These are phyloP conservation scores for Neoboletus subvelutipes DNA, from an alignment of 768 basidiomycete species.

Conservation along the genomic window DNA sequence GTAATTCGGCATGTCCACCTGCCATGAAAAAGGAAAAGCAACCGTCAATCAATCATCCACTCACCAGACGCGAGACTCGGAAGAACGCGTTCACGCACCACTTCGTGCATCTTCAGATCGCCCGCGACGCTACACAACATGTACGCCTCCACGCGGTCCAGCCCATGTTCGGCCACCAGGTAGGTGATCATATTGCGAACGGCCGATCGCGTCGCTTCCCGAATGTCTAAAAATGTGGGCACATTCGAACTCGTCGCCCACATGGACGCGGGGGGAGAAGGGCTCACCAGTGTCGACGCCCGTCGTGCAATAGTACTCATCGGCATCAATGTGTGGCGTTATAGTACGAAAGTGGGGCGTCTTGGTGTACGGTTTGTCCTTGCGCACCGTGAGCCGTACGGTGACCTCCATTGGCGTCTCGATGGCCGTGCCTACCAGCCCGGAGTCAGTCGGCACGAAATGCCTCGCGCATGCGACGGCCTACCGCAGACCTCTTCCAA, in stretches of 20 bases:
- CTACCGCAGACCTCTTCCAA: constrained; percentile 57
- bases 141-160: constrained; percentile 52
- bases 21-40: neutral
- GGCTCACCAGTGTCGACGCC: constrained; percentile 47
- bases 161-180: constrained; percentile 42
- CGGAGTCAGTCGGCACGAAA: neutral
- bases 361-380: constrained; percentile 55
- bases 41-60: neutral
- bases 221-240: constrained; percentile 43
- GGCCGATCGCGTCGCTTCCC: constrained; percentile 54
- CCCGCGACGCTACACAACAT: constrained; percentile 62
- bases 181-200: constrained; percentile 59
- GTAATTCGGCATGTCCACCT: constrained; percentile 70
- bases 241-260: neutral
- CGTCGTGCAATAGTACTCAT: constrained; percentile 56
- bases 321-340: constrained; percentile 14
- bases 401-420: constrained; percentile 61
- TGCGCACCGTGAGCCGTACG: constrained; percentile 55
- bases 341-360: constrained; percentile 54
- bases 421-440: constrained; percentile 52
- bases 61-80: neutral
- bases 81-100: constrained; percentile 32
- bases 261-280: too few species aligned
- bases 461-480: constrained; percentile 13
- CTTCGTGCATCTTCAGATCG: constrained; percentile 61